Conservation (phyloP, 768 basidiomycete genomes). For the Tulasnella sp. region DNA sequence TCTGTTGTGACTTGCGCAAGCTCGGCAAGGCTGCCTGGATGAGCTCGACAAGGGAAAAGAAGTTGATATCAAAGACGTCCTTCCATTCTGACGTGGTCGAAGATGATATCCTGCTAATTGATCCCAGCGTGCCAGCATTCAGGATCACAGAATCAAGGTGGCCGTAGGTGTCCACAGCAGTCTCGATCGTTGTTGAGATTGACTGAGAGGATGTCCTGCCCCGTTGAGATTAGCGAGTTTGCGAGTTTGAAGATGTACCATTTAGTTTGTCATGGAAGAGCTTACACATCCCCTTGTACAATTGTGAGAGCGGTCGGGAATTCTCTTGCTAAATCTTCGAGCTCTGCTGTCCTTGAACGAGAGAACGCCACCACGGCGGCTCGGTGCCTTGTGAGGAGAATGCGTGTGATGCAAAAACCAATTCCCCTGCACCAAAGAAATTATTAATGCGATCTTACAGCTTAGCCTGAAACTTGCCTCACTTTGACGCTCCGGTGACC, state of each 20-base stretch:
- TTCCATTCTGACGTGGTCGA: constrained; percentile 66
- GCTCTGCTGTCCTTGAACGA: constrained; percentile 67
- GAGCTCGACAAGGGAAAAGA: constrained; percentile 79
- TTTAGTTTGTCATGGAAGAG: constrained; percentile 38
- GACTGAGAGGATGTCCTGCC: constrained; percentile 62
- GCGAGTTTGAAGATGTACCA: constrained; percentile 6
- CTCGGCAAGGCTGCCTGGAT: constrained; percentile 68
- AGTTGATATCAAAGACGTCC: constrained; percentile 78
- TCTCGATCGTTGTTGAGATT: constrained; percentile 59
- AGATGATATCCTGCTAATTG: constrained; percentile 57
- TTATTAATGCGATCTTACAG: no score
- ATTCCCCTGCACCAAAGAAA: constrained; percentile 49
- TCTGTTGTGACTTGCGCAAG: constrained; percentile 56
- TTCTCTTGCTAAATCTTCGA: constrained; percentile 53
- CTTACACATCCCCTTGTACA: constrained; percentile 77
- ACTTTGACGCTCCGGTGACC: constrained; percentile 88
- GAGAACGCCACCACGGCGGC: constrained; percentile 77
- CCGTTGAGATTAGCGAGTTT: not conserved
- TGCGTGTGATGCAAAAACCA: constrained; percentile 75
- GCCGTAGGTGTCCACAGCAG: constrained; percentile 58
- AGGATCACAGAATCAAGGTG: constrained; percentile 77
- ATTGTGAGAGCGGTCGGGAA: constrained; percentile 53
- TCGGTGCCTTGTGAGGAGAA: constrained; percentile 64
- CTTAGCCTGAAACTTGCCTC: not conserved
- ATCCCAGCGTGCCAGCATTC: constrained; percentile 81